These are phyloP conservation scores for Fusarium proliferatum DNA, from an alignment of 2,329 filamentous ascomycete genomes.

Conservation along the genomic window DNA sequence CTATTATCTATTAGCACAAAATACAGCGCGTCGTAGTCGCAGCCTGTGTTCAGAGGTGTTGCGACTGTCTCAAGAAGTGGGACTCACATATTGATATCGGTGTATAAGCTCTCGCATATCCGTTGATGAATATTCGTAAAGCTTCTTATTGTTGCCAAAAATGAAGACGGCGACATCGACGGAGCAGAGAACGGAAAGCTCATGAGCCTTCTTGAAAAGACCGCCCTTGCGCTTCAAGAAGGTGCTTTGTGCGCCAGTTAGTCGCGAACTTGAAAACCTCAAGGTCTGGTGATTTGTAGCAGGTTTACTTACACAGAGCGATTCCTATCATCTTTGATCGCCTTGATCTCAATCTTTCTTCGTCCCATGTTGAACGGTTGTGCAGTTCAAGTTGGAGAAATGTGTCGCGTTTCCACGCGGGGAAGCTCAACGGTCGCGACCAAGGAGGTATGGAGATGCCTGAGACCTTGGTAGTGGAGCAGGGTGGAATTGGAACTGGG, in stretches of 20 bases:
- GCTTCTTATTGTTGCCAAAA: constrained; percentile 98
- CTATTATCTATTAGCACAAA: constrained; percentile 57
- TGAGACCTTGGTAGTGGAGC: constrained; percentile 9
- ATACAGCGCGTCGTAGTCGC: not conserved
- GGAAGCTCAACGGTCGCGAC: constrained; percentile 24
- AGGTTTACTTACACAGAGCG: constrained; percentile 86
- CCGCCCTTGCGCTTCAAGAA: constrained; percentile 99
- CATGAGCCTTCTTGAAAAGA: constrained; percentile 99
- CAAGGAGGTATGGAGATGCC: constrained; percentile 24
- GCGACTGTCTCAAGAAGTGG: constrained; percentile 9
- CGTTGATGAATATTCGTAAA: constrained; percentile 95
- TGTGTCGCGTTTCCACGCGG: constrained; percentile 40
- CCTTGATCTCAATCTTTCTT: constrained; percentile 99
- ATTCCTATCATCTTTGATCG: constrained; percentile 98
- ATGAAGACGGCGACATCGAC: constrained; percentile 99
- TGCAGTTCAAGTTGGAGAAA: constrained; percentile 26
- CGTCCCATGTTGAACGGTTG: constrained; percentile 77
- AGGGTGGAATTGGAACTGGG: constrained; percentile 6
- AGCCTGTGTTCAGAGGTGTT: not conserved
- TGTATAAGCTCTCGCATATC: constrained; percentile 93
- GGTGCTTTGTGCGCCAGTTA: constrained; percentile 68
- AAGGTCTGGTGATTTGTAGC: not conserved
- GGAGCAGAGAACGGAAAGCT: constrained; percentile 96
- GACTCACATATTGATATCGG: constrained; percentile 89
- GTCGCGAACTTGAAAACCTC: constrained; percentile 11